phyloP scores from a whole-genome alignment of 805 yeast species.

The Kuraishia molischiana region DNA sequence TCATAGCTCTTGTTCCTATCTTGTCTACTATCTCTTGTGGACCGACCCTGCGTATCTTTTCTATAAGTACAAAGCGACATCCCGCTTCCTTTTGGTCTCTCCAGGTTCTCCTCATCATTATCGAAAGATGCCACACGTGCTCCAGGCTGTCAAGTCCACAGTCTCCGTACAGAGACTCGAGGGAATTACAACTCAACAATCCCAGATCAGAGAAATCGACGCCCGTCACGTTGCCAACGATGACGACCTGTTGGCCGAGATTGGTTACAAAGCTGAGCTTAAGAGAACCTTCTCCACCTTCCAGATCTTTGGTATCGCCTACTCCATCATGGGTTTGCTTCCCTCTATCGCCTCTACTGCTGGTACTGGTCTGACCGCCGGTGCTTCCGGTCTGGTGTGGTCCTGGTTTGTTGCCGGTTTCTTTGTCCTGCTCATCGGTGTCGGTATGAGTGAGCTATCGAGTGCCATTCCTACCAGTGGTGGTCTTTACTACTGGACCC shows the following conservation, averaged over 20 bases:
- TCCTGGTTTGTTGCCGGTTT: constrained; percentile 39
- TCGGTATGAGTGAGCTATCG: constrained; percentile 51
- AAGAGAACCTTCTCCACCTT: constrained; percentile 49
- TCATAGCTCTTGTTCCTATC: background rate
- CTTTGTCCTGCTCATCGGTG: constrained; percentile 43
- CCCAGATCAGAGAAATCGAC: constrained; percentile 13
- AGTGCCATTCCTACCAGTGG: constrained; percentile 54
- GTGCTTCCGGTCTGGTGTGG: constrained; percentile 54
- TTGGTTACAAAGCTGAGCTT: constrained; percentile 58
- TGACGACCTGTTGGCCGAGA: constrained; percentile 31
- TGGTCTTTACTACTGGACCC: constrained; percentile 48
- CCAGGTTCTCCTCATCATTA: too few species aligned
- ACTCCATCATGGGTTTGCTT: constrained; percentile 53
- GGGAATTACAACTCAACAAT: constrained; percentile 2
- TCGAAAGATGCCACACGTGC: too few species aligned
- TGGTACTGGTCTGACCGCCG: constrained; percentile 44
- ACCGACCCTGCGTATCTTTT: too few species aligned
- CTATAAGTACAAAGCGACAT: too few species aligned
- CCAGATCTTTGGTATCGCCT: constrained; percentile 53
- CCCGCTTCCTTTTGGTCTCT: too few species aligned
- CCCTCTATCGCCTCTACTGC: constrained; percentile 56
- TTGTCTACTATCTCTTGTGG: too few species aligned
- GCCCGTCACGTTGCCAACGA: constrained; percentile 17
- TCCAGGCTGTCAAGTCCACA: background rate
- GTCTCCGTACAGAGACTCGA: background rate